phyloP scores from a whole-genome alignment of 768 basidiomycete genomes.

The Kwoniella sp. region DNA sequence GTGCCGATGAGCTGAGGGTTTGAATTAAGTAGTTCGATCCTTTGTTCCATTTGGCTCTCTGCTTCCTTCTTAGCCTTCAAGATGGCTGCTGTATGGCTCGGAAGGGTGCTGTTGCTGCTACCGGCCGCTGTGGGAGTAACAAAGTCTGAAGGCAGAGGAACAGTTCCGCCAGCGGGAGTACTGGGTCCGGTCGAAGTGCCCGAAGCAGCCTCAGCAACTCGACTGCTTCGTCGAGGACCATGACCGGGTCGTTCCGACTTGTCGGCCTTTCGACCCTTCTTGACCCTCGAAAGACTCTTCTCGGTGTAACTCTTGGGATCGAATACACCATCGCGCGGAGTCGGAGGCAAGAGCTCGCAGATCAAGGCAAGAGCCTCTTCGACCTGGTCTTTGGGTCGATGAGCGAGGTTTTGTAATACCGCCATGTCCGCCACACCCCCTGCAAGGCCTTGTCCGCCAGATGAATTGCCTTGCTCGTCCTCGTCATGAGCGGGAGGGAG shows the following conservation, averaged over 20 bases:
- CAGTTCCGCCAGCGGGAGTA: slow-evolving; percentile 22
- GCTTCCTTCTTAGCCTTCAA: slow-evolving; percentile 56
- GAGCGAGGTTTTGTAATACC: slow-evolving; percentile 95
- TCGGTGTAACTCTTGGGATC: slow-evolving; percentile 89
- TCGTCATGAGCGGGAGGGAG: slow-evolving; percentile 68
- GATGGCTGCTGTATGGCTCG: slow-evolving; percentile 18
- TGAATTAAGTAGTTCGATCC: slow-evolving; percentile 74
- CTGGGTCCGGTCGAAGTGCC: slow-evolving; percentile 29
- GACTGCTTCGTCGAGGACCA: slow-evolving; percentile 46
- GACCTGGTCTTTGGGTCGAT: slow-evolving; percentile 94
- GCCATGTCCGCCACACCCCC: slow-evolving; percentile 94
- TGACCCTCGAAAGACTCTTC: slow-evolving; percentile 76
- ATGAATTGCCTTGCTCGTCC: slow-evolving; percentile 60
- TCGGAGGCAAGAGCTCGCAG: slow-evolving; percentile 87
- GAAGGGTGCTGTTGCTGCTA: slow-evolving; percentile 27
- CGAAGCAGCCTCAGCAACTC: slow-evolving; percentile 32
- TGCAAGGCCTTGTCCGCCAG: slow-evolving; percentile 74
- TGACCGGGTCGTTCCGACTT: slow-evolving; percentile 14
- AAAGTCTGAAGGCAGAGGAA: slow-evolving; percentile 20
- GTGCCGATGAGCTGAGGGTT: slow-evolving; percentile 72
- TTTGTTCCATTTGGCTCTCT: slow-evolving; percentile 59
- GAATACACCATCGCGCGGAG: slow-evolving; percentile 84
- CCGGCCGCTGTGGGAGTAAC: slow-evolving; percentile 53
- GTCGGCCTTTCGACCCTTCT: slow-evolving; percentile 56
- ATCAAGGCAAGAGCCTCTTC: slow-evolving; percentile 89